Conservation (phyloP, 139 green algal species). For the Chlorella sp. region DNA sequence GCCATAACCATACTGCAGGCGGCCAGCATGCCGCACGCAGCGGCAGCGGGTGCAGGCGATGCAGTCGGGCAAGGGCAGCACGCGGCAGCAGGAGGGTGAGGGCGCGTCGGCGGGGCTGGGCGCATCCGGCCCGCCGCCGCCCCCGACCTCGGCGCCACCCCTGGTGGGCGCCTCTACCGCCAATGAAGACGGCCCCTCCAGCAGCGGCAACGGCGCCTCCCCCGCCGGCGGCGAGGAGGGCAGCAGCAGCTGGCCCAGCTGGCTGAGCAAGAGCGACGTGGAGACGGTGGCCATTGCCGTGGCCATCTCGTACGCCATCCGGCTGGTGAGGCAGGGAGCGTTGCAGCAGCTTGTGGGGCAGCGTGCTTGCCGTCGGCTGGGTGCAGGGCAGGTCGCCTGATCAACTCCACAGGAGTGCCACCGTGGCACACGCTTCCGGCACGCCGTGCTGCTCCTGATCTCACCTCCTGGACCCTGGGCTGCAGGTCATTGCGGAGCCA, state of each 20-base stretch:
- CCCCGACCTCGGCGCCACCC: background rate
- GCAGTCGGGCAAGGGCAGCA: slow-evolving; percentile 21
- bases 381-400: no score
- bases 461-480: no score
- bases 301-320: slow-evolving; percentile 88
- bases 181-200: background rate
- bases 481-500: slow-evolving; percentile 91
- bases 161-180: background rate
- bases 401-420: no score
- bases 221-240: background rate
- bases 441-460: no score
- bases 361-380: no score
- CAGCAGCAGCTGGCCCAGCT: slow-evolving; percentile 30
- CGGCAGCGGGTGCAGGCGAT: background rate
- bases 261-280: slow-evolving; percentile 86
- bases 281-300: slow-evolving; percentile 88
- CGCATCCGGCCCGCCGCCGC: slow-evolving; percentile 13
- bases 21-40: background rate
- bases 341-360: no score
- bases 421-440: no score
- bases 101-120: background rate
- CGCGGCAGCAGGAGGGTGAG: slow-evolving; percentile 7
- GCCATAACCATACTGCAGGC: background rate
- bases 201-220: background rate
- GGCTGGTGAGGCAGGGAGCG: slow-evolving; percentile 39